Percentiles rank a stretch among this genome's conserved stretches.
phyloP scores from a whole-genome alignment of 1,284 basidiomycete species.

The Fomitopsis betulina region DNA sequence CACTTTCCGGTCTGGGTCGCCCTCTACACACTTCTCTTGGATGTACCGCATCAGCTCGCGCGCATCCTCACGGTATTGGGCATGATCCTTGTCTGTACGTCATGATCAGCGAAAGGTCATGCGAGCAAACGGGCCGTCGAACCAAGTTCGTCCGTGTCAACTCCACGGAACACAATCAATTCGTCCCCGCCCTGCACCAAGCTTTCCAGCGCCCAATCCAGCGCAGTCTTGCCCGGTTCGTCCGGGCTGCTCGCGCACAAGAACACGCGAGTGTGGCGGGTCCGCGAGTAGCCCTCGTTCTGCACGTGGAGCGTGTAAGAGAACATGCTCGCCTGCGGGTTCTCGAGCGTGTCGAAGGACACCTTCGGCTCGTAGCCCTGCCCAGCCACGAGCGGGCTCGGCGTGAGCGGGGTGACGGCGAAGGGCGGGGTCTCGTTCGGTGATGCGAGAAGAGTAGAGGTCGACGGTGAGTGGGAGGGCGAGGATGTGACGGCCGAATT shows the following conservation, averaged over 20 bases:
- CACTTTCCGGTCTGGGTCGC: constrained; percentile 75
- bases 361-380: constrained; percentile 79
- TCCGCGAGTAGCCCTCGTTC: constrained; percentile 77
- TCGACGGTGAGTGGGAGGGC: constrained; percentile 7
- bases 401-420: constrained; percentile 10
- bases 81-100: constrained; percentile 67
- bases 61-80: constrained; percentile 85
- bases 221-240: constrained; percentile 79
- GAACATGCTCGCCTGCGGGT: constrained; percentile 36
- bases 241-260: constrained; percentile 88
- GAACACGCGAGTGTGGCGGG: constrained; percentile 83
- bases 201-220: constrained; percentile 87
- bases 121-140: constrained; percentile 1
- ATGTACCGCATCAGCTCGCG: constrained; percentile 79
- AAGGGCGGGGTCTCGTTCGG: constrained; percentile 4
- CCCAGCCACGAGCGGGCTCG: constrained; percentile 27
- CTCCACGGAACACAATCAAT: constrained; percentile 86
- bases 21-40: constrained; percentile 78
- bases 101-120: background rate
- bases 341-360: constrained; percentile 53
- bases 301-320: constrained; percentile 78
- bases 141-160: constrained; percentile 84
- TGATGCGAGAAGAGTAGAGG: constrained; percentile 8
- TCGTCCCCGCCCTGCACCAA: constrained; percentile 94
- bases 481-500: constrained; percentile 4